Base-by-base conservation (phyloP, 1,284 basidiomycete genomes). In the Earliella scabrosa region DNA sequence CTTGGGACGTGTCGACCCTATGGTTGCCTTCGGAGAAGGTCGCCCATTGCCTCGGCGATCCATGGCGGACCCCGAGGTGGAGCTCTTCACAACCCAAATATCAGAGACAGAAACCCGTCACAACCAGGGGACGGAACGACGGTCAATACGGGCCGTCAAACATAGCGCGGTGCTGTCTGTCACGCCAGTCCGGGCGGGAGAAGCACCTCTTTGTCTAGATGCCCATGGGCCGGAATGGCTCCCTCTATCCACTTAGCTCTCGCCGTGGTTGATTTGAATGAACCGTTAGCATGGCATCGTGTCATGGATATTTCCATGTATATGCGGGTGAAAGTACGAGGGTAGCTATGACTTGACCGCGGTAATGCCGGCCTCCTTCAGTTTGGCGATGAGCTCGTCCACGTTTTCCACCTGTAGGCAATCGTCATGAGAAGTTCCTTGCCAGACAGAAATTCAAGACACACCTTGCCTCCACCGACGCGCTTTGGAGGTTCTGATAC, bases 401-500 rank as follows among this genome's bases (percentile, higher is more conserved):
- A 99, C 95, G 51, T 78, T 88, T 59, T 83, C 87, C 46, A 92
- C 89, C 88, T 90, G 64, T 9, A 10, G 16, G 11, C 14, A 11
- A 20, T 21, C 3, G 20, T 10, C 35, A 26, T 18, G 20, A 38
- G n/a, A 23, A 52, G 46, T 14, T 16, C 18, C 21, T 16, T 13
- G 9, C n/a, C 21, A 31, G 45, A 16, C 27, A 36, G 39, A 36
- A 35, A 18, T 21, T 7, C 35, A 8, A 63, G 75, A 58, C 46
- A 16, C n/a, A 95, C 95, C 85, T 98, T 99, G 56, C 86, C 87
- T 50, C 97, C 97, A 20, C 97, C 97, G 52, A 92, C 82, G 54
- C 97, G 87, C 74, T 93, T 90, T 1, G 93, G 91, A 39, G 97
- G 97, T 71, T 98, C 95, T 9, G 85, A 75, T n/a, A 99, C 92